Conservation (phyloP, 2,329 filamentous ascomycete species). For the Neopestalotiopsis sp. region DNA sequence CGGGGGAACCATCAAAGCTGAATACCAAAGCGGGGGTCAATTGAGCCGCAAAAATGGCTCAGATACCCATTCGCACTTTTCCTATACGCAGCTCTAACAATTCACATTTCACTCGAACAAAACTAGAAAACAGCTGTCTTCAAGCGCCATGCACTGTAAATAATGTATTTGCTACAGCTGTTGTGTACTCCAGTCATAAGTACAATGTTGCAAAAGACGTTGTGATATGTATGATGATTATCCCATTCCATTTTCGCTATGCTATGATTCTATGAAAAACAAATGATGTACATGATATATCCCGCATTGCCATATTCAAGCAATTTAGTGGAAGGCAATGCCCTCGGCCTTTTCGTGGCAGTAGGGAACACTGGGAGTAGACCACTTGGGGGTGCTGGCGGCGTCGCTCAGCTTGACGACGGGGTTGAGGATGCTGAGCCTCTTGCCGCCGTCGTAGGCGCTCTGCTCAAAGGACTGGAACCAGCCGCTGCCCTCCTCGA, state of each 20-base stretch:
- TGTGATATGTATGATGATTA: background rate
- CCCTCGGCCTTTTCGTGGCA: conserved; percentile 21
- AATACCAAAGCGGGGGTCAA: too few relatives aligned
- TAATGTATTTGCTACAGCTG: too few relatives aligned
- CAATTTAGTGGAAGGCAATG: conserved; percentile 10
- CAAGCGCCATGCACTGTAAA: too few relatives aligned
- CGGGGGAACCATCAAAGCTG: too few relatives aligned
- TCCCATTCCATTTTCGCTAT: background rate
- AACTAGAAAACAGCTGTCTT: too few relatives aligned
- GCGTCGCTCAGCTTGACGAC: conserved; percentile 28
- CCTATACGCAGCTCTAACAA: too few relatives aligned
- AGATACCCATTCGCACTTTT: too few relatives aligned
- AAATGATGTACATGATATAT: background rate
- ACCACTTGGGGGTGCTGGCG: conserved; percentile 26
- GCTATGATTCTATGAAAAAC: conserved; percentile 1
- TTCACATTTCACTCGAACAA: too few relatives aligned
- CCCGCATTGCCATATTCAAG: background rate
- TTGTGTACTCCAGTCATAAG: too few relatives aligned
- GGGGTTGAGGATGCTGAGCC: conserved; percentile 30
- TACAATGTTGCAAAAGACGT: background rate
- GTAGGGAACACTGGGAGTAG: conserved; percentile 29
- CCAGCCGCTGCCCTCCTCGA: conserved; percentile 28
- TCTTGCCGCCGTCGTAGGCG: conserved; percentile 26
- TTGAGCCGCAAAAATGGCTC: too few relatives aligned
- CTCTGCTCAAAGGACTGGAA: conserved; percentile 31